A percentile compares a stretch with the other conserved stretches of the same genome.
Evolutionary conservation across 2,329 filamentous ascomycete species (phyloP).

Genomic region (Alternaria sp.): DNA sequence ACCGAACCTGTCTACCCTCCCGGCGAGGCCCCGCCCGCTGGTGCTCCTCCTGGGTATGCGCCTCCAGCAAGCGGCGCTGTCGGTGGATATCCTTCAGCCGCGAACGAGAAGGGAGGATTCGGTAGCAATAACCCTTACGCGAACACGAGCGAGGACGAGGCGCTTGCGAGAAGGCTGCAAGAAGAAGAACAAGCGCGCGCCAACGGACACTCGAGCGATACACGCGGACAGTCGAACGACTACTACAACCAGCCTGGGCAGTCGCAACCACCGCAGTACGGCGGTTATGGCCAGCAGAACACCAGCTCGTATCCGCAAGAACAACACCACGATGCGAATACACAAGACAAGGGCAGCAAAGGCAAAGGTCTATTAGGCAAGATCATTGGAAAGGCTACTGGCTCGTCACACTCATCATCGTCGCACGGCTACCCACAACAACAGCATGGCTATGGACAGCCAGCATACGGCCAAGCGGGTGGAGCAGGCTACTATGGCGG

Average conservation of each 20-base stretch:
- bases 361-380: conserved; percentile 60
- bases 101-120: conserved; percentile 57
- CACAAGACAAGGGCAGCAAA: conserved; percentile 48
- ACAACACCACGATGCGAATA: conserved; percentile 16
- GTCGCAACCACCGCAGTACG: conserved; percentile 21
- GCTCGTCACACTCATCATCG: conserved; percentile 52
- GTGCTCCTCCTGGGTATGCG: conserved; percentile 73
- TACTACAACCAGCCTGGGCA: conserved; percentile 54
- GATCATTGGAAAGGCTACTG: conserved; percentile 57
- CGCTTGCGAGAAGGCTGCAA: conserved; percentile 78
- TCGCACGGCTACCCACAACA: conserved; percentile 47
- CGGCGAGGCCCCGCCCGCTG: conserved; percentile 58
- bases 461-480: conserved; percentile 31
- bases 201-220: conserved; percentile 42
- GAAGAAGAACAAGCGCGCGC: conserved; percentile 79
- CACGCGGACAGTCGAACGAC: conserved; percentile 56
- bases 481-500: conserved; percentile 22
- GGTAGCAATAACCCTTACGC: conserved; percentile 74
- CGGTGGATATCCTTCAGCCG: conserved; percentile 37
- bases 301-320: conserved; percentile 19
- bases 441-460: conserved; percentile 29
- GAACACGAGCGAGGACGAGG: conserved; percentile 71
- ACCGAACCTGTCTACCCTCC: conserved; percentile 70
- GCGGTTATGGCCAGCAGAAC: conserved; percentile 41
- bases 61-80: conserved; percentile 52